Evolutionary conservation across 2,329 filamentous ascomycete genomes (phyloP).

Genomic region (Penicillium corylophilum): DNA sequence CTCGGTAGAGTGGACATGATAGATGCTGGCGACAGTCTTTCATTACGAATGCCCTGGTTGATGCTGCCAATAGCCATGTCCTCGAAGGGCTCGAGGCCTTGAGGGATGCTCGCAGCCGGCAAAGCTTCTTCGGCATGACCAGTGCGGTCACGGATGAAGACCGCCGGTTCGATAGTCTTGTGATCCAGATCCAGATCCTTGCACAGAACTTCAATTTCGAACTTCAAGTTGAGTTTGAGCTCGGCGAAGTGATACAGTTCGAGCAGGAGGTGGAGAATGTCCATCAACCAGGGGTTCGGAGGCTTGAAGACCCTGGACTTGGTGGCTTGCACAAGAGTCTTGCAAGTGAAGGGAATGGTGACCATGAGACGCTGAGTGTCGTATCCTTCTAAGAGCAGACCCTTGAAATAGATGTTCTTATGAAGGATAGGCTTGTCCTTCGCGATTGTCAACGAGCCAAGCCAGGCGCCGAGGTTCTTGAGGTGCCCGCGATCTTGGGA

Average conservation of each 20-base stretch:
- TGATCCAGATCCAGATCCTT: conserved; percentile 90
- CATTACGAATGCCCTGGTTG: conserved; percentile 64
- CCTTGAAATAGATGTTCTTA: conserved; percentile 95
- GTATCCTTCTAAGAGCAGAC: conserved; percentile 87
- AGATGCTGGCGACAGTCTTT: conserved; percentile 72
- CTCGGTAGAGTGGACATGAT: conserved; percentile 82
- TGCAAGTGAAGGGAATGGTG: conserved; percentile 96
- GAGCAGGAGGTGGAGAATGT: conserved; percentile 85
- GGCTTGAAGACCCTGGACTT: conserved; percentile 87
- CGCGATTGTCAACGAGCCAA: conserved; percentile 88
- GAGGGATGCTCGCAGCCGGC: conserved; percentile 58
- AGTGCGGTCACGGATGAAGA: conserved; percentile 75
- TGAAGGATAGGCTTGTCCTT: conserved; percentile 94
- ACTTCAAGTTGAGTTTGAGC: conserved; percentile 93
- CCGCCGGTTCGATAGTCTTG: conserved; percentile 83
- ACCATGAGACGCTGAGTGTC: conserved; percentile 88
- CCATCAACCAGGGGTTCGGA: conserved; percentile 97
- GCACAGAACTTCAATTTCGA: conserved; percentile 97
- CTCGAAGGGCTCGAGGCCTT: conserved; percentile 77
- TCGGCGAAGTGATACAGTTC: conserved; percentile 93
- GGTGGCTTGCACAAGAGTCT: conserved; percentile 81
- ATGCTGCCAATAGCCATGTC: conserved; percentile 76
- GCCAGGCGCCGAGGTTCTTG: conserved; percentile 91
- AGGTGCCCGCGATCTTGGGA: conserved; percentile 81
- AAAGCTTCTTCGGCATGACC: conserved; percentile 61